A percentile compares a stretch with the other conserved stretches of the same genome.
These are phyloP conservation scores for Eudorina sp. DNA, from an alignment of 139 green algal genomes.

Conservation along the genomic window DNA sequence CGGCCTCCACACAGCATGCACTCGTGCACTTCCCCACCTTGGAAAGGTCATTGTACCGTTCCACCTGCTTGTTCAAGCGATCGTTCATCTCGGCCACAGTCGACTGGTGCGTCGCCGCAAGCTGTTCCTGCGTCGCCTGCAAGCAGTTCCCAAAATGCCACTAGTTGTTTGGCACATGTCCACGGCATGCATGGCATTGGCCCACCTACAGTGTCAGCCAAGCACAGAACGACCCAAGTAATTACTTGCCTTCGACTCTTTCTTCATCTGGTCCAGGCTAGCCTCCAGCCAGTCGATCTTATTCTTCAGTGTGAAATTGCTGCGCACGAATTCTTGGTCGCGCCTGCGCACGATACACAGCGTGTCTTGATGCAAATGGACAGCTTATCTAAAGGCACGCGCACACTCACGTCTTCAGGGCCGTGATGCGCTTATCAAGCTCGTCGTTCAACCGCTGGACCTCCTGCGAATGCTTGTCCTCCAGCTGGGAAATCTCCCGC, in stretches of 20 bases:
- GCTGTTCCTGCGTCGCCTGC: conserved; percentile 27
- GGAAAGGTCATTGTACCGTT: conserved; percentile 19
- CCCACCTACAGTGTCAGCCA: background rate
- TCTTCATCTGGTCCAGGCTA: conserved; percentile 19
- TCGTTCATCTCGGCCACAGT: conserved; percentile 20
- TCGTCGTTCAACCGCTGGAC: conserved; percentile 20
- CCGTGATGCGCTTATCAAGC: conserved; percentile 29
- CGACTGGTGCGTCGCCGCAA: background rate
- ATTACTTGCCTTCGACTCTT: background rate
- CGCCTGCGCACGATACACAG: conserved; percentile 31
- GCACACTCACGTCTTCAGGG: conserved; percentile 23
- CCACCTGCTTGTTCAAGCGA: background rate
- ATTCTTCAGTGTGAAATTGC: conserved; percentile 16
- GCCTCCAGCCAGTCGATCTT: conserved; percentile 42
- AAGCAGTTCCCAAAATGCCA: too few relatives aligned
- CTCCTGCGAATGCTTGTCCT: conserved; percentile 34
- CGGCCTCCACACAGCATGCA: background rate
- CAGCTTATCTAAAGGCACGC: too few relatives aligned
- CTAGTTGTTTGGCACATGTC: background rate
- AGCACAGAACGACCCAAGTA: background rate
- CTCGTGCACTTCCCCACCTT: background rate
- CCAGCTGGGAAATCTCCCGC: conserved; percentile 19
- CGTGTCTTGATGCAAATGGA: too few relatives aligned
- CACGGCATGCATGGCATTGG: background rate
- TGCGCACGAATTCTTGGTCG: conserved; percentile 41